Evolutionary conservation across 148 eudicot genomes (phyloP).

Genomic region (Linanthus parryae): DNA sequence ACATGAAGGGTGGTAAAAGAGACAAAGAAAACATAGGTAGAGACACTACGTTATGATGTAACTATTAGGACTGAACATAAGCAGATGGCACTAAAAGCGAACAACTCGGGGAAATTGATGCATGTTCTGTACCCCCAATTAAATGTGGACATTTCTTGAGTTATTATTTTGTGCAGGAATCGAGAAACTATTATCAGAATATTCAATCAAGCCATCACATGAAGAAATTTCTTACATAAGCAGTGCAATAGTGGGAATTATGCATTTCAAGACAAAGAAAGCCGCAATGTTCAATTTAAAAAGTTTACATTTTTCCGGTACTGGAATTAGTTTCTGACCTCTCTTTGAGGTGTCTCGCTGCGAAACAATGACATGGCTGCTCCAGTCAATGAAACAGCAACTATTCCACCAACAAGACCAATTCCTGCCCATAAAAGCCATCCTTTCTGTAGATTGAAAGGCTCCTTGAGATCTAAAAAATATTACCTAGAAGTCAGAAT

Average conservation of each 20-base stretch:
- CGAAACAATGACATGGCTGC: conserved; percentile 55
- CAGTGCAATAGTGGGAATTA: background rate
- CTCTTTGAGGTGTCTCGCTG: conserved; percentile 76
- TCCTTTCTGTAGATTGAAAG: conserved; percentile 77
- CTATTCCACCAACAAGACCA: conserved; percentile 67
- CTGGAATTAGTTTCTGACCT: conserved; percentile 53
- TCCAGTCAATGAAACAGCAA: conserved; percentile 68
- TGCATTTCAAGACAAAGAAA: too few species aligned
- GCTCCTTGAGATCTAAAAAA: conserved; percentile 82
- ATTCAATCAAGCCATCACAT: background rate
- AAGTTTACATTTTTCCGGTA: too few species aligned
- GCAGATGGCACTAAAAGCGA: too few species aligned
- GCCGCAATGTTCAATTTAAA: too few species aligned
- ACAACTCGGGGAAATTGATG: too few species aligned
- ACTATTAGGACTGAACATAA: too few species aligned
- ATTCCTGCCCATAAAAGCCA: conserved; percentile 96
- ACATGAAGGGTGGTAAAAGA: too few species aligned
- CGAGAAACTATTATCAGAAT: background rate
- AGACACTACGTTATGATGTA: too few species aligned
- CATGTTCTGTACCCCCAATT: too few species aligned
- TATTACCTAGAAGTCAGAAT: too few species aligned
- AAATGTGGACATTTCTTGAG: too few species aligned
- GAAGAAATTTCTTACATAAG: background rate
- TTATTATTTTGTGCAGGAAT: background rate
- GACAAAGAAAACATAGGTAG: too few species aligned